Evolutionary conservation across 1,284 basidiomycete genomes (phyloP), one percentile per base, ranked within the genome.

Genomic region (Fomitopsis betulina): DNA sequence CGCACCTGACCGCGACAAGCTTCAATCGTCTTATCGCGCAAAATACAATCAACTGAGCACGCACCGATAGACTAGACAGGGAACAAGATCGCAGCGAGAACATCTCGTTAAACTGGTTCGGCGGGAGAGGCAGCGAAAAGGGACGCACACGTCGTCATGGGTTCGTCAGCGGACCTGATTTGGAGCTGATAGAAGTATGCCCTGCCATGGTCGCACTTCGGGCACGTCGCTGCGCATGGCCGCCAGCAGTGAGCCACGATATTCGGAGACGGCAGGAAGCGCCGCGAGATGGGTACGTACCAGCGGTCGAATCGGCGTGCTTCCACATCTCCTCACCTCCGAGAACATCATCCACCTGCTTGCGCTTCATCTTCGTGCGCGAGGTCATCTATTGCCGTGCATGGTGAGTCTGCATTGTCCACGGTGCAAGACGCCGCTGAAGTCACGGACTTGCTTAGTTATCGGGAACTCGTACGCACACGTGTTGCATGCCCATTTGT

Each of bases 101-200:
- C 23, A 35, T 37, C 3, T 51, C 63, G 13, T 58, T 62, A 43
- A 54, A 52, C 15, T 49, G 52, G 40, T 50, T 35, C 45, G 25
- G 45, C 39, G 25, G 35, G 59, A 66, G 13, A 53, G 33, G 5
- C 17, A 19, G 19, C 17, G 49, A 60, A 47, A 53, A 50, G 50
- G 52, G 42, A 84, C 92, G 75, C 80, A 92, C 95, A 97, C 0
- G 92, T 97, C 8, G 95, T 97, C 91, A 95, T 96, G 6, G 95
- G 95, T 70, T 97, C 95, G 72, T 97, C 95, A 0, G 96, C 96
- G 66, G 93, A 96, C 37, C 96, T 79, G 64, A 98, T 99, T 73
- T 99, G 96, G 19, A 98, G 77, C 76, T 98, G 95, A 73, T 96
- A 94, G 74, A 93, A 99, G 75, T 96, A 98, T 7, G 96, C 94